Evolutionary conservation across 768 basidiomycete genomes (phyloP).

Genomic region (Boletus pseudo-olivaceus): DNA sequence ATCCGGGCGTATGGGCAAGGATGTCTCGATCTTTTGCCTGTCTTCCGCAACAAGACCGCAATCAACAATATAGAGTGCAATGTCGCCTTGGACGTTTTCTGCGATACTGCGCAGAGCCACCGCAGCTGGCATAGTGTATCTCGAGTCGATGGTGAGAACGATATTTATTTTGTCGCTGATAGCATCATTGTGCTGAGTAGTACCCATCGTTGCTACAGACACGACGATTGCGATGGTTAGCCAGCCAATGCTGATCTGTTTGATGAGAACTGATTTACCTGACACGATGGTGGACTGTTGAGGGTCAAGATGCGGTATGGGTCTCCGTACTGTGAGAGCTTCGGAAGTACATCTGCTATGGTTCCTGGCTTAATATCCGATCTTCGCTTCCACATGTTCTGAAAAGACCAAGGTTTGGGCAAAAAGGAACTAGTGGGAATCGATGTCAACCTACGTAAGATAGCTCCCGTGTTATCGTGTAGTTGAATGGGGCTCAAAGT

Average conservation of each 20-base stretch:
- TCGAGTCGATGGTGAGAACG: not conserved
- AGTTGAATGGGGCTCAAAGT: no score
- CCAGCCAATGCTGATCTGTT: not conserved
- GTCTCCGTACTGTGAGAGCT: not conserved
- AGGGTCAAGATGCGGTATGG: not conserved
- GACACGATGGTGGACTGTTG: not conserved
- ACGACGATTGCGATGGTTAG: not conserved
- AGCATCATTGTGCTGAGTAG: not conserved
- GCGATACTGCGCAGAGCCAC: not conserved
- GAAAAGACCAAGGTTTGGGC: not conserved
- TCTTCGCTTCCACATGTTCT: not conserved
- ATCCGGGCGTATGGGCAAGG: not conserved
- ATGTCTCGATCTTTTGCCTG: not conserved
- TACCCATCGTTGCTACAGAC: not conserved
- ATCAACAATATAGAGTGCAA: not conserved
- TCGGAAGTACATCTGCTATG: not conserved
- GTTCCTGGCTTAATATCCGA: not conserved
- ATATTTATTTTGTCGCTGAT: not conserved
- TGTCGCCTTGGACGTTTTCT: not conserved
- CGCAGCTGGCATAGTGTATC: not conserved
- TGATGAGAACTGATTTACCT: not conserved
- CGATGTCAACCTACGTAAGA: not conserved
- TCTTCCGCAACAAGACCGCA: not conserved
- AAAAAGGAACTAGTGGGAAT: not conserved
- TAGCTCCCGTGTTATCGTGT: no score